Evolutionary conservation across 2,329 filamentous ascomycete species (phyloP).

Genomic region (Cladobotryum mycophilum): DNA sequence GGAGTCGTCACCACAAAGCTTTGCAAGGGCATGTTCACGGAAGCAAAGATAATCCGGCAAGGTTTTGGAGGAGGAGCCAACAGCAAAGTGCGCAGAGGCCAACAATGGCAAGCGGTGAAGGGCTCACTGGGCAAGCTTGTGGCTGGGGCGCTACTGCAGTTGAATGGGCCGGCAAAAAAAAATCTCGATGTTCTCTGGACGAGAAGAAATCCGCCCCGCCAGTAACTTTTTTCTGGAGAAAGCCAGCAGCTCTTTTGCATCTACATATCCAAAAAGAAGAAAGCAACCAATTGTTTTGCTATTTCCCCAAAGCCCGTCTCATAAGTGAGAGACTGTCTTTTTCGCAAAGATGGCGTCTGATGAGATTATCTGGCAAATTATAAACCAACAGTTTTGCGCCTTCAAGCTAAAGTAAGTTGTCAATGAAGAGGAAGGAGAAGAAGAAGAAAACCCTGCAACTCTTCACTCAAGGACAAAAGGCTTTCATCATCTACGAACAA

Average conservation of each 20-base stretch:
- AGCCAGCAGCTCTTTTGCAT: slow-evolving; percentile 4
- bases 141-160: too few species aligned
- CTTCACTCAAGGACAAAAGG: background rate
- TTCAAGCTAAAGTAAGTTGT: slow-evolving; percentile 79
- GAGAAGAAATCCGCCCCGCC: slow-evolving; percentile 11
- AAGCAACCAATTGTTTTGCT: background rate
- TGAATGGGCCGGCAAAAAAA: slow-evolving; percentile 12
- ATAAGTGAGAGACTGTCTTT: background rate
- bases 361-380: slow-evolving; percentile 96
- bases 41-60: too few species aligned
- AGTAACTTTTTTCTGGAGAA: slow-evolving; percentile 12
- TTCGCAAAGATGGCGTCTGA: slow-evolving; percentile 68
- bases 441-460: background rate
- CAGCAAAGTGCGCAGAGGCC: too few species aligned
- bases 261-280: background rate
- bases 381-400: slow-evolving; percentile 90
- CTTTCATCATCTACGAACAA: background rate
- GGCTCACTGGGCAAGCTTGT: too few species aligned
- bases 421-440: background rate
- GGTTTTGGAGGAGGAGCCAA: too few species aligned
- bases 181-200: slow-evolving; percentile 10
- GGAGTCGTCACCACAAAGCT: too few species aligned
- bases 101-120: too few species aligned
- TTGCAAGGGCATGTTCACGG: too few species aligned
- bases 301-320: background rate